Conservation (phyloP, 2,329 filamentous ascomycete genomes). For the Cercospora citrullina region DNA sequence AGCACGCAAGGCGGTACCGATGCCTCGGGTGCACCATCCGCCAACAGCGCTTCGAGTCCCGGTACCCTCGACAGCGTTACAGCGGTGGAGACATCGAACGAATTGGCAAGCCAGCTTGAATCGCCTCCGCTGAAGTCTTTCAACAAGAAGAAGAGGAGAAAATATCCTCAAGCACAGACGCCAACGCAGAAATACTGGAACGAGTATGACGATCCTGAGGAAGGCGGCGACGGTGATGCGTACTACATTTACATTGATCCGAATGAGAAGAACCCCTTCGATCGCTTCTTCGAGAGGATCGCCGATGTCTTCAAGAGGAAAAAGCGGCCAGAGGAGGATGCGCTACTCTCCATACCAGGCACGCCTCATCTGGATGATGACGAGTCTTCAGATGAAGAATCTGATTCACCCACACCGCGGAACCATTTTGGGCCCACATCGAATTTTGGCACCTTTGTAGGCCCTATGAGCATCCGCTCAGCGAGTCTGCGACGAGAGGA, state of each 20-base stretch:
- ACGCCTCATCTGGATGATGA: constrained; percentile 30
- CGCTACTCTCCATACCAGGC: constrained; percentile 22
- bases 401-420: not conserved
- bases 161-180: constrained; percentile 31
- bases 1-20: constrained; percentile 22
- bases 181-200: constrained; percentile 67
- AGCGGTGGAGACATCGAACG: constrained; percentile 35
- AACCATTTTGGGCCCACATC: constrained; percentile 8
- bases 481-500: constrained; percentile 4
- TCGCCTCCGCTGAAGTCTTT: constrained; percentile 45
- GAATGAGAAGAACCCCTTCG: constrained; percentile 64
- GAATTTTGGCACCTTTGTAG: constrained; percentile 25
- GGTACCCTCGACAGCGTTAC: constrained; percentile 38
- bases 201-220: constrained; percentile 81
- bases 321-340: constrained; percentile 32
- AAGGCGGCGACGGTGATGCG: constrained; percentile 57
- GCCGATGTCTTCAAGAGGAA: constrained; percentile 38
- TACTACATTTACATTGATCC: constrained; percentile 77
- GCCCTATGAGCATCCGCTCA: constrained; percentile 3
- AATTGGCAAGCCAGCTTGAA: constrained; percentile 41
- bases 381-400: constrained; percentile 37
- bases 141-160: constrained; percentile 45
- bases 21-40: constrained; percentile 24
- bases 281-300: constrained; percentile 59
- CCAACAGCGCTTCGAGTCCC: constrained; percentile 41